Conservation (phyloP, 1,284 basidiomycete genomes). For the Malassezia brasiliensis region DNA sequence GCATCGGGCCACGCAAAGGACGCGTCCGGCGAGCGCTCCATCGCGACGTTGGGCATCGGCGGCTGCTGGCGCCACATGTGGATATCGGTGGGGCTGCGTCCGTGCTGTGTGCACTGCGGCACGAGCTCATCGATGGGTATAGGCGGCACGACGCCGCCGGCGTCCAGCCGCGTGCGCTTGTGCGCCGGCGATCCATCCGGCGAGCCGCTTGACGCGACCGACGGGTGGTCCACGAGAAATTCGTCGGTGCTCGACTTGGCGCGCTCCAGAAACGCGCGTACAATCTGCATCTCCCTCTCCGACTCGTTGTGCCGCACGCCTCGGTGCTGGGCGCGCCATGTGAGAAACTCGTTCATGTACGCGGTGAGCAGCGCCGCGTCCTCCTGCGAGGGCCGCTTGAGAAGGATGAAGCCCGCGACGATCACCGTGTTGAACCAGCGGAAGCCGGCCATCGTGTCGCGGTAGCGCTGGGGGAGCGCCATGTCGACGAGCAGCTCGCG, state of each 20-base stretch:
- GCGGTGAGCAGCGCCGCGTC: slow-evolving; percentile 26
- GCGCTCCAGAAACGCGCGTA: slow-evolving; percentile 5
- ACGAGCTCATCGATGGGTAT: neutral
- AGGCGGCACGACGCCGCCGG: too few relatives aligned
- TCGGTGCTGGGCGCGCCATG: neutral
- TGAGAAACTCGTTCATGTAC: slow-evolving; percentile 17
- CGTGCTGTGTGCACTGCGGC: neutral
- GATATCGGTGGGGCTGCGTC: neutral
- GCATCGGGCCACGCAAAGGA: too few relatives aligned
- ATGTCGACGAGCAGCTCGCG: slow-evolving; percentile 22
- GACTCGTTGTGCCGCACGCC: neutral
- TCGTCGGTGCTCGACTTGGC: neutral
- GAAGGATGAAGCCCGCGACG: slow-evolving; percentile 29
- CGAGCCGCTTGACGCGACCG: neutral
- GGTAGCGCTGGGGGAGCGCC: slow-evolving; percentile 16
- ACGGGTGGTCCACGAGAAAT: neutral
- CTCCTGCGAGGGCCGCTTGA: slow-evolving; percentile 28
- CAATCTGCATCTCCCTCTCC: neutral
- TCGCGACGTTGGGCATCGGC: neutral
- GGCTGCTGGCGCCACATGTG: neutral
- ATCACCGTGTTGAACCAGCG: slow-evolving; percentile 39
- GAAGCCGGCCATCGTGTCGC: slow-evolving; percentile 30
- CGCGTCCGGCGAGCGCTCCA: neutral
- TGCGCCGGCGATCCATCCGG: neutral
- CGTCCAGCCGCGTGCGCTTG: neutral